Evolutionary conservation across 331 rosid genomes (phyloP).

Genomic region (Spiraea crenata): DNA sequence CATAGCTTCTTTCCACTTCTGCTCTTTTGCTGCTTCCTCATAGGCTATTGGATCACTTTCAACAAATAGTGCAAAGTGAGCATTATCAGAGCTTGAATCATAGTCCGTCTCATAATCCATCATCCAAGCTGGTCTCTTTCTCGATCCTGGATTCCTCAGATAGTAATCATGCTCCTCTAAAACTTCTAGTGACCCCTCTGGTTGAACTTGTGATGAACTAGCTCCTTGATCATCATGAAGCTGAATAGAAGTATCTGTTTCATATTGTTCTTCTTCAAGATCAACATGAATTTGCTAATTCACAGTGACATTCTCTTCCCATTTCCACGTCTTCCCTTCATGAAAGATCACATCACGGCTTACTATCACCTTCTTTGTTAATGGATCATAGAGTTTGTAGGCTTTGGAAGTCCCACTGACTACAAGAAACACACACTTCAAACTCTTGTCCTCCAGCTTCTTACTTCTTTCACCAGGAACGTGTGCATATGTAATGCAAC

Average conservation of each 20-base stretch:
- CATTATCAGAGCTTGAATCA: not conserved
- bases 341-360: not conserved
- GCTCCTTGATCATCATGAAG: too few relatives aligned
- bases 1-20: too few relatives aligned
- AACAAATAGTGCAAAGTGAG: not conserved
- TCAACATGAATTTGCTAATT: not conserved
- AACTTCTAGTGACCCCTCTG: too few relatives aligned
- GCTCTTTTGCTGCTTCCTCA: not conserved
- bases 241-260: too few relatives aligned
- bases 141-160: too few relatives aligned
- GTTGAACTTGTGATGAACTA: too few relatives aligned
- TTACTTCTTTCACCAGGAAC: not conserved
- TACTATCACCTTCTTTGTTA: not conserved
- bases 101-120: slow-evolving; percentile 1
- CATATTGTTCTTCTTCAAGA: too few relatives aligned
- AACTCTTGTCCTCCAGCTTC: not conserved
- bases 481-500: slow-evolving; percentile 1
- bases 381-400: not conserved
- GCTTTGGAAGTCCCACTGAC: not conserved
- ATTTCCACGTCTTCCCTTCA: not conserved
- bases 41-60: not conserved
- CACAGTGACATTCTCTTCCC: not conserved
- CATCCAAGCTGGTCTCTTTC: not conserved
- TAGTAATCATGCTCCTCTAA: too few relatives aligned
- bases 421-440: not conserved